phyloP scores from a whole-genome alignment of 2,329 filamentous ascomycete species.

The Allantophomopsis cytisporea region DNA sequence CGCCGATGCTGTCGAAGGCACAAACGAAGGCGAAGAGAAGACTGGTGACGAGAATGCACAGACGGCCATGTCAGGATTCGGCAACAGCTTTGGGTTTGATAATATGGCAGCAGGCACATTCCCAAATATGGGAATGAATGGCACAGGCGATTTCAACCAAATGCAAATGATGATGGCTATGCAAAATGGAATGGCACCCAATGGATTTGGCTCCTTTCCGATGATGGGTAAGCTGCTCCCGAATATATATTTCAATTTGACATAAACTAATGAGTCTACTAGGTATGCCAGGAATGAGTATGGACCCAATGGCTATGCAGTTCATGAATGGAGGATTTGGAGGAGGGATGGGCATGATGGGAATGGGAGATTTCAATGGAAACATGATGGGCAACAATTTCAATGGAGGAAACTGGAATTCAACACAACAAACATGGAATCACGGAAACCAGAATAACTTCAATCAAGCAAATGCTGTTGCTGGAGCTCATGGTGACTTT shows the following conservation, averaged over 20 bases:
- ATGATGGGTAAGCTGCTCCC: conserved; percentile 68
- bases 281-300: conserved; percentile 75
- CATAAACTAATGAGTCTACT: conserved; percentile 6
- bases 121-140: conserved; percentile 29
- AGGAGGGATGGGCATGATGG: conserved; percentile 73
- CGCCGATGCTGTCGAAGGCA: conserved; percentile 5
- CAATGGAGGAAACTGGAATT: conserved; percentile 59
- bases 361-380: conserved; percentile 54
- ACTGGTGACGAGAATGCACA: conserved; percentile 6
- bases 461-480: conserved; percentile 70
- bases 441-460: conserved; percentile 71
- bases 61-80: conserved; percentile 7
- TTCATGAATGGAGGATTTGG: conserved; percentile 69
- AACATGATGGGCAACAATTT: no score
- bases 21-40: conserved; percentile 1
- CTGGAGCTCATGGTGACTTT: conserved; percentile 71
- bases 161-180: conserved; percentile 74
- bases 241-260: not conserved
- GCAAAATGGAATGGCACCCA: conserved; percentile 51
- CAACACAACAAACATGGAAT: conserved; percentile 72
- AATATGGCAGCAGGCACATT: conserved; percentile 18
- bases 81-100: conserved; percentile 27
- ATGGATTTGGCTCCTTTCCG: conserved; percentile 43
- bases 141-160: conserved; percentile 49
- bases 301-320: conserved; percentile 69